Evolutionary conservation across 352 stramenopile species (phyloP), one percentile per base, ranked within the genome.

Genomic region (Phytophthora megakarya): DNA sequence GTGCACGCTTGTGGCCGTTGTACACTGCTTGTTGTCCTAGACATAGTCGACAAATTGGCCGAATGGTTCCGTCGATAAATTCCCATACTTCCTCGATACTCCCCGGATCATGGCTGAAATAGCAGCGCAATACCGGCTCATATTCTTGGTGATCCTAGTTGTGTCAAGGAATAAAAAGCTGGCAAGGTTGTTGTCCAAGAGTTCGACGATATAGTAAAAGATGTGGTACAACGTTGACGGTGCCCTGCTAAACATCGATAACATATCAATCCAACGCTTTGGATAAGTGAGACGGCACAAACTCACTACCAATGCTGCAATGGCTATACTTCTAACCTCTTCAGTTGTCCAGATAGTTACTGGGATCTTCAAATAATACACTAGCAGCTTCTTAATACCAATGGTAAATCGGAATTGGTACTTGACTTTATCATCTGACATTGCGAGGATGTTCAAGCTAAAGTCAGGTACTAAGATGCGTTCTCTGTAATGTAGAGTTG

Each of bases 181-280:
- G 10, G 52, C 12, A 11, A 51, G 13, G 3, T 44, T 48, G 1
- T 22, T 8, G 39, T 50, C n/a, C 18, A 60, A 12, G 13, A 23
- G 15, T 18, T 51, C 52, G 1, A 60, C 39, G 3, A 60, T 19
- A 21, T 35, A 40, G 13, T 52, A 45, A 30, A 50, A 51, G 19
- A 60, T 51, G 15, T 42, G 21, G 9, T 22, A 58, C 3, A 47
- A 25, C n/a, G 35, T 48, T 58, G 49, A 32, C 12, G n/a, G 55
- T 19, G 55, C 55, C 28, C 25, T n/a, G 6, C 45, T 45, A 32
- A 64, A 64, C 35, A 64, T 64, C 26, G 10, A 16, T 0, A 45
- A 44, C 45, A 64, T 56, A n/a, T 64, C 37, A 47, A 64, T 56
- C 45, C 55, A 64, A 19, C 55, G 44, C 45, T 48, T 16, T 0